Evolutionary conservation across 2,329 filamentous ascomycete genomes (phyloP), one percentile per base, ranked within the genome.

Genomic region (Ophiostoma fasciatum): DNA sequence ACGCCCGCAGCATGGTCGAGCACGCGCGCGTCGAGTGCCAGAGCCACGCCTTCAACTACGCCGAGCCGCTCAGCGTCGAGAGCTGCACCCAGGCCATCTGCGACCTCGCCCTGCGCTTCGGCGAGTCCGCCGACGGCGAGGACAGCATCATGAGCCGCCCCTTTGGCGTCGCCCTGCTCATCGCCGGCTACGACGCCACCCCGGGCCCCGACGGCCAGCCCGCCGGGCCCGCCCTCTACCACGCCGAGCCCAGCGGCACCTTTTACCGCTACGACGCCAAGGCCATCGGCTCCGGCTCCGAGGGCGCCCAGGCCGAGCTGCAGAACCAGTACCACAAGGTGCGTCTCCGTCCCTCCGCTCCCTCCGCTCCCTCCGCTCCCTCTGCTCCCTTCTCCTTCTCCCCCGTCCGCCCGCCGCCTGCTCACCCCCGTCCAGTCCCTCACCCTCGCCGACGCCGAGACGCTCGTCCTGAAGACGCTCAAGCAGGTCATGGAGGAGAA

Each of bases 401-500:
- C 29, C 18, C 11, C 28, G 31, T 32, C 8, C 22, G 6, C n/a
- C n/a, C 7, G 20, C 8, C 26, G 8, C 8, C 7, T 31, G 28
- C 17, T n/a, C 6, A 19, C 17, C 15, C 14, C 14, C n/a, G 7
- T 9, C 1, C 28, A 80, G 73, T 96, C 88, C 39, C 71, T 98
- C 45, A 94, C 87, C 28, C 78, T 98, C 44, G 66, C 72, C 39
- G 90, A 98, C 55, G 90, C 90, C 40, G 90, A 98, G 65, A 90
- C 87, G 4, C 65, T 98, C 46, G 87, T 94, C 35, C 68, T 98
- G 53, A 96, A 96, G 74, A 98, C 90, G 26, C 61, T 98, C 58
- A 98, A 96, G 72, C 90, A 98, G 64, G 90, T 98, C 49, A 98
- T 98, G 90, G 90, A 98, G 64, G 90, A 98, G 75, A 98, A 98